Conservation (phyloP, 2,329 filamentous ascomycete species). For the Coniochaeta sp. region DNA sequence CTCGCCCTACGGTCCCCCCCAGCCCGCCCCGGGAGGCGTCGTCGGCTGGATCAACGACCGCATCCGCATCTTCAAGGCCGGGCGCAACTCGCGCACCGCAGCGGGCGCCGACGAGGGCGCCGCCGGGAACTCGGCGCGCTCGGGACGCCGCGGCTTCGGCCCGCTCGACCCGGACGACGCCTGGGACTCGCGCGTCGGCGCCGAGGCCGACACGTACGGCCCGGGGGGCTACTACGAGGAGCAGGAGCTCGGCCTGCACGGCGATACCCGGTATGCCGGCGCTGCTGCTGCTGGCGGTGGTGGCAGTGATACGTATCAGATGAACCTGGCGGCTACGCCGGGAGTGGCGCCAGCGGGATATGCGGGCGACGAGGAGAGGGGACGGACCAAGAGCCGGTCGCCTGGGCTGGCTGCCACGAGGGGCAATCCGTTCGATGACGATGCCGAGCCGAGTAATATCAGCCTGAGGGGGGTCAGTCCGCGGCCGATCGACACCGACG, state of each 20-base stretch:
- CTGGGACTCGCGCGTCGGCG: constrained; percentile 74
- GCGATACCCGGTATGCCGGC: constrained; percentile 27
- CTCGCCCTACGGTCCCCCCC: constrained; percentile 39
- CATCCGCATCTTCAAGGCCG: constrained; percentile 50
- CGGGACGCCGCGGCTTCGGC: constrained; percentile 52
- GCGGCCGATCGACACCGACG: constrained; percentile 54
- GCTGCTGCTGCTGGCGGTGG: constrained; percentile 22
- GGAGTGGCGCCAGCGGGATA: constrained; percentile 21
- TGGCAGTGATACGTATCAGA: constrained; percentile 35
- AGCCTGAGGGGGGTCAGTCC: constrained; percentile 68
- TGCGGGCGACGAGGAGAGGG: constrained; percentile 23
- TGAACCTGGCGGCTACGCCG: constrained; percentile 32
- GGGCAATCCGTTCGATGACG: constrained; percentile 63
- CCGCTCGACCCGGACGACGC: constrained; percentile 76
- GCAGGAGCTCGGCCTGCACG: constrained; percentile 55
- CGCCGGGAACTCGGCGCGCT: constrained; percentile 16
- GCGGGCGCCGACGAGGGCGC: constrained; percentile 62
- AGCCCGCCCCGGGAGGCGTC: constrained; percentile 54
- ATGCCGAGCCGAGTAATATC: constrained; percentile 53
- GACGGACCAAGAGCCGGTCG: constrained; percentile 36
- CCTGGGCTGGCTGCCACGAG: constrained; percentile 28
- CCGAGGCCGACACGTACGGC: constrained; percentile 60
- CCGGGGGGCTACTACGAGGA: constrained; percentile 65
- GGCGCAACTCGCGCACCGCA: constrained; percentile 58
- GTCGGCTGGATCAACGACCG: constrained; percentile 67